These are phyloP conservation scores for Carex pumila DNA, from an alignment of 176 grass and related monocot species.

Conservation along the genomic window DNA sequence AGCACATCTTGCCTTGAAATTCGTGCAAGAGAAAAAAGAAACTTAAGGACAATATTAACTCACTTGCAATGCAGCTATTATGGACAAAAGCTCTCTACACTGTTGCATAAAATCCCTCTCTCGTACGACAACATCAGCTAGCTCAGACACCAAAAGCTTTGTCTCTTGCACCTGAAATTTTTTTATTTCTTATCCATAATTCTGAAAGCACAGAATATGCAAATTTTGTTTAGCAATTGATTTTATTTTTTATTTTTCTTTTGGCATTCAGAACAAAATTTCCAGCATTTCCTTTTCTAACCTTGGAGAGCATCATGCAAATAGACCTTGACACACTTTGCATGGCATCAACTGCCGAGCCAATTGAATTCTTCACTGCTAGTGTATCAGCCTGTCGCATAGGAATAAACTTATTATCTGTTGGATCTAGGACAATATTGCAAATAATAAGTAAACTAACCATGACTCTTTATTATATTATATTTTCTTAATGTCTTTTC, in stretches of 20 bases:
- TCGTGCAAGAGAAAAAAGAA: background rate
- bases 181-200: constrained; percentile 3
- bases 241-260: too few species aligned
- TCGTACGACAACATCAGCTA: constrained; percentile 35
- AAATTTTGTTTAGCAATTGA: background rate
- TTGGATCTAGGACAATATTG: background rate
- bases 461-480: background rate
- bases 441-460: background rate
- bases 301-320: constrained; percentile 37
- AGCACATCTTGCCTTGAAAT: background rate
- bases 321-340: constrained; percentile 46
- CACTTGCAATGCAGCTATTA: constrained; percentile 51
- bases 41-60: constrained; percentile 16
- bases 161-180: constrained; percentile 37
- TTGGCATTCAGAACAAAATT: background rate
- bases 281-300: constrained; percentile 6
- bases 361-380: constrained; percentile 38
- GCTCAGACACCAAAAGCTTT: constrained; percentile 33
- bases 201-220: background rate
- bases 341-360: constrained; percentile 57
- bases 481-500: background rate
- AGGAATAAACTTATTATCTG: background rate
- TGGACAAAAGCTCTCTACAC: constrained; percentile 56
- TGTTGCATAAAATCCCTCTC: constrained; percentile 41
- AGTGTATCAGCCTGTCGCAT: constrained; percentile 49